Evolutionary conservation across 306 rosid species (phyloP).

Genomic region (Quercus parvula): DNA sequence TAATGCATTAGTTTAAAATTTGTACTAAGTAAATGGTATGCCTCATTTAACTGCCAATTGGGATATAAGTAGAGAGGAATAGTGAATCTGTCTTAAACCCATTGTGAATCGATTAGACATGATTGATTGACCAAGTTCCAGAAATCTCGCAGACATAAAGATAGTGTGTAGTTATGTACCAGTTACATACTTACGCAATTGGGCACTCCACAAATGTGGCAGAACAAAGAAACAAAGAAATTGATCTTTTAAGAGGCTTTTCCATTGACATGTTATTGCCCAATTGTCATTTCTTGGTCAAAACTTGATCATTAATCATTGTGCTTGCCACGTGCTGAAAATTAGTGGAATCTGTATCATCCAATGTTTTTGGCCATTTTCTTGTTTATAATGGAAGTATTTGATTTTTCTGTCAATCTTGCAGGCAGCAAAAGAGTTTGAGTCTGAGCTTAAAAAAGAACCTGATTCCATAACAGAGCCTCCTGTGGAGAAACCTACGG

Average conservation of each 20-base stretch:
- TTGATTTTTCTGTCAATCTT: slow-evolving; percentile 25
- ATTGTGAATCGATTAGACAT: too few species aligned
- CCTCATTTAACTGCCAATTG: too few species aligned
- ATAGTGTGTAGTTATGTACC: too few species aligned
- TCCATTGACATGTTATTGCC: background rate
- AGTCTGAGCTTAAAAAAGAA: slow-evolving; percentile 77
- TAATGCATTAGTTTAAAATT: too few species aligned
- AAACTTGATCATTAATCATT: background rate
- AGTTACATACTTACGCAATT: background rate
- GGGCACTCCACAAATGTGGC: background rate
- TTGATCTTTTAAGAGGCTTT: background rate
- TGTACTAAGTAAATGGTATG: too few species aligned
- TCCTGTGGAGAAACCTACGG: slow-evolving; percentile 41
- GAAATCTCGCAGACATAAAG: too few species aligned
- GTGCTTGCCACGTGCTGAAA: background rate
- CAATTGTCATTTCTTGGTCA: background rate
- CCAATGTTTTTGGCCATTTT: background rate
- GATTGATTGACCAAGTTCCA: too few species aligned
- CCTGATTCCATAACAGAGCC: slow-evolving; percentile 46
- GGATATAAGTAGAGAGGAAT: too few species aligned
- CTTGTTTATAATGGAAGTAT: slow-evolving; percentile 4
- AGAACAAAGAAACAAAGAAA: background rate
- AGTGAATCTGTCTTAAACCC: too few species aligned
- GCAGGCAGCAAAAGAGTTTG: slow-evolving; percentile 98
- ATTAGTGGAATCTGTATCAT: background rate